Evolutionary conservation across 1,284 basidiomycete genomes (phyloP).

Genomic region (Trametes sp.): DNA sequence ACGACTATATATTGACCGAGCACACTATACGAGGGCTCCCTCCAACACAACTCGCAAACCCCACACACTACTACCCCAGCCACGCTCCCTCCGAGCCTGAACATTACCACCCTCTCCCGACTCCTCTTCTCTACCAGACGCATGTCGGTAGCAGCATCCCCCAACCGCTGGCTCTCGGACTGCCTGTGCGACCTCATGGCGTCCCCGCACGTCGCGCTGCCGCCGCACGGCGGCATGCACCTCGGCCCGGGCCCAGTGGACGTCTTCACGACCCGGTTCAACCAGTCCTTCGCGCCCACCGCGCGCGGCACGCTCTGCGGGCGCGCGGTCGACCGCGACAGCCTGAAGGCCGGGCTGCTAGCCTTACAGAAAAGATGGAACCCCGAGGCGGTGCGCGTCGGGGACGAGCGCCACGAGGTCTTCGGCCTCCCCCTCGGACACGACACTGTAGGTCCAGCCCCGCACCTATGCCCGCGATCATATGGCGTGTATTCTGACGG

Average conservation of each 20-base stretch:
- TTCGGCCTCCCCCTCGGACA: slow-evolving; percentile 17
- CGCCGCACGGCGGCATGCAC: slow-evolving; percentile 24
- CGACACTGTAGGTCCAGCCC: slow-evolving; percentile 17
- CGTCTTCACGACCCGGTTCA: slow-evolving; percentile 34
- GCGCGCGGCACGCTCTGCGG: slow-evolving; percentile 35
- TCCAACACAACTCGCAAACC: not conserved
- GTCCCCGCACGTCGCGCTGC: slow-evolving; percentile 33
- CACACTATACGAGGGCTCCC: not conserved
- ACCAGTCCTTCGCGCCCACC: slow-evolving; percentile 30
- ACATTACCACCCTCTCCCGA: slow-evolving; percentile 4
- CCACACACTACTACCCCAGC: not conserved
- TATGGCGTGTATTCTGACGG: not conserved
- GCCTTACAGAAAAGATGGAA: slow-evolving; percentile 36
- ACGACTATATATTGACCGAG: not conserved
- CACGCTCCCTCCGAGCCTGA: slow-evolving; percentile 1
- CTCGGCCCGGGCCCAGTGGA: slow-evolving; percentile 28
- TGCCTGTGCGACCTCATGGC: slow-evolving; percentile 33
- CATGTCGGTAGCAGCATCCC: slow-evolving; percentile 19
- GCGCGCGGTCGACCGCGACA: slow-evolving; percentile 31
- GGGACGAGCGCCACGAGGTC: slow-evolving; percentile 15
- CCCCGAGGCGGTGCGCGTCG: slow-evolving; percentile 23
- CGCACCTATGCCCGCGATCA: too few relatives aligned
- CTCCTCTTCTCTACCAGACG: slow-evolving; percentile 4
- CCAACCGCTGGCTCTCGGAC: slow-evolving; percentile 33
- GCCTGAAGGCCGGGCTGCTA: slow-evolving; percentile 30